Conservation (phyloP, 2,329 filamentous ascomycete genomes). For the Zymoseptoria brevis region DNA sequence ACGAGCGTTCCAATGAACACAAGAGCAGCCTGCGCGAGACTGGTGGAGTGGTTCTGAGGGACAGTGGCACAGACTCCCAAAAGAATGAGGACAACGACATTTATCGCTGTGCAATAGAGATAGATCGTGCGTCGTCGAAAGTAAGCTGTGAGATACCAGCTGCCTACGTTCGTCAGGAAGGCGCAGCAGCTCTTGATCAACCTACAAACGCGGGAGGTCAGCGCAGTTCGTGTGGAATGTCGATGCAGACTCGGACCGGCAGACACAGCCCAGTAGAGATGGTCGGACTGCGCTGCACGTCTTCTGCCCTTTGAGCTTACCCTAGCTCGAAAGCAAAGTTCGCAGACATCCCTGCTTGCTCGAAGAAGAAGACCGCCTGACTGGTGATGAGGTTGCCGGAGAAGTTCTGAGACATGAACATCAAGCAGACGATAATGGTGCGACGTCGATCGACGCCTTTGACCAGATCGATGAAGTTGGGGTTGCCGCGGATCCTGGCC, state of each 20-base stretch:
- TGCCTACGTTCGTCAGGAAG: conserved; percentile 15
- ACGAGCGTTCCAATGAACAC: conserved; percentile 42
- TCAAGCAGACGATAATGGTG: conserved; percentile 33
- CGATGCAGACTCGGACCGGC: no score
- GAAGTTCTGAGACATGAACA: conserved; percentile 48
- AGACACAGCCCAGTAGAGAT: no score
- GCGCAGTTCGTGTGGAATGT: no score
- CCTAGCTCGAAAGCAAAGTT: no score
- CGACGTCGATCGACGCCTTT: conserved; percentile 41
- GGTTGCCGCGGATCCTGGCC: conserved; percentile 40
- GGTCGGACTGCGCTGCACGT: no score
- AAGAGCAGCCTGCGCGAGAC: conserved; percentile 40
- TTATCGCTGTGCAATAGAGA: conserved; percentile 21
- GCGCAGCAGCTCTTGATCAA: conserved; percentile 21
- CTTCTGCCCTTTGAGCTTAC: no score
- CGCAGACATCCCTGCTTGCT: conserved; percentile 25
- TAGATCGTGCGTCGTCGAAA: conserved; percentile 35
- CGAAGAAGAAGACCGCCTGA: conserved; percentile 41
- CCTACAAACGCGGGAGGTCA: conserved; percentile 4
- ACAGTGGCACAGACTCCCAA: conserved; percentile 18
- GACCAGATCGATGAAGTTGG: conserved; percentile 45
- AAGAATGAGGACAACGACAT: conserved; percentile 29
- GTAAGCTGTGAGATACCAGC: conserved; percentile 26
- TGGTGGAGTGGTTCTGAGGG: conserved; percentile 10
- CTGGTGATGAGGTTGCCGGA: conserved; percentile 53